Evolutionary conservation across 73 alveolate genomes (phyloP), one percentile per base, ranked within the genome.

Genomic region (Blepharisma stoltei): DNA sequence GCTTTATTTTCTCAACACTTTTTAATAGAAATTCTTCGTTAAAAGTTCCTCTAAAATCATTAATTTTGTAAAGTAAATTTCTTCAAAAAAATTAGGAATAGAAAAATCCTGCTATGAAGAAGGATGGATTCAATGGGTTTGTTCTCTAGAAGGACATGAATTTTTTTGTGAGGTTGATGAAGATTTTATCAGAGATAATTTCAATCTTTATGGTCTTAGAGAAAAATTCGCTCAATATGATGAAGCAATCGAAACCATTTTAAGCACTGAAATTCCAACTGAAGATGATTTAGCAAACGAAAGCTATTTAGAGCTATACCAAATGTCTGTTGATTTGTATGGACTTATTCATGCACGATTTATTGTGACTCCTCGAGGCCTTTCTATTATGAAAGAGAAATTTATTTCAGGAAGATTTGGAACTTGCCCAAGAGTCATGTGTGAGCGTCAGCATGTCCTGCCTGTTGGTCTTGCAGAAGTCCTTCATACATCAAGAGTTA

Each of bases 391-490:
- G 77, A 93, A 83, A 78, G 99, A 95, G 67, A 93, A 95, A 80
- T 97, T 84, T 83, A 25, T 91, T 60, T 78, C 86, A 52, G 98
- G 98, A 49, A 88, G 87, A 37, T 97, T 95, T 77, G 99, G 99
- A 11, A 84, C 90, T 71, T 97, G 99, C 76, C 99, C 99, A 0
- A 85, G 99, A 85, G 97, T 88, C 0, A 83, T 89, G 81, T 97
- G 99, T 79, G 97, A 97, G 78, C 83, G 97, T 60, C 90, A 92
- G 75, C 82, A 89, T 65, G 98, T 93, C 8, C 78, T 95, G 38
- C 99, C 99, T 6, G 86, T 93, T 50, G 99, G 99, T 11, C 88
- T 95, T 91, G 86, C 98, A 77, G 99, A 97, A 77, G 98, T 95
- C 55, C 90, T 97, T 14, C 73, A 96, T 43, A 93, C 94, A 6